Evolutionary conservation across 129 eudicot species (phyloP).

Genomic region (Heracleum sosnowskyi): DNA sequence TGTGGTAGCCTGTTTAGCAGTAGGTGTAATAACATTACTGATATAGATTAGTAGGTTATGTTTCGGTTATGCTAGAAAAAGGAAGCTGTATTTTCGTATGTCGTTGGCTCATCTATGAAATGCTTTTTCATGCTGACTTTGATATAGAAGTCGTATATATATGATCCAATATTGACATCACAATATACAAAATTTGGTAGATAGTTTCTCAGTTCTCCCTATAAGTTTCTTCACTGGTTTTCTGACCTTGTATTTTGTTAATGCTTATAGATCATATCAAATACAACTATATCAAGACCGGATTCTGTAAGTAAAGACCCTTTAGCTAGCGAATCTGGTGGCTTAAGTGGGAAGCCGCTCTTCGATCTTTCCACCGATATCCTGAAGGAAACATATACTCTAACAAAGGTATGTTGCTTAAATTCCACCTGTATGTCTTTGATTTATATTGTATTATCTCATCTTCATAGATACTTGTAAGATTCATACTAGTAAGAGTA

Average conservation of each 20-base stretch:
- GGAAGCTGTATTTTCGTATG: not conserved
- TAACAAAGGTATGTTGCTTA: slow-evolving; percentile 61
- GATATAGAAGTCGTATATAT: not conserved
- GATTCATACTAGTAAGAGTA: not conserved
- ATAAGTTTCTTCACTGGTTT: not conserved
- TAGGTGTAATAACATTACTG: not conserved
- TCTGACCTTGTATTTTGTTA: not conserved
- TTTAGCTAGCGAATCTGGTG: slow-evolving; percentile 72
- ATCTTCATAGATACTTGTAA: not conserved
- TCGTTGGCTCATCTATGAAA: not conserved
- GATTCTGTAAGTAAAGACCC: slow-evolving; percentile 50
- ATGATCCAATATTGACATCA: not conserved
- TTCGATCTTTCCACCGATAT: slow-evolving; percentile 65
- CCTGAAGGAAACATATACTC: slow-evolving; percentile 74
- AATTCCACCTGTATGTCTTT: not conserved
- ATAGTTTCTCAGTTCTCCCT: not conserved
- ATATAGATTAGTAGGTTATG: not conserved
- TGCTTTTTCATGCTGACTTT: not conserved
- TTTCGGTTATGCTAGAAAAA: not conserved
- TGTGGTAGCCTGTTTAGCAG: not conserved
- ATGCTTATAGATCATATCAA: slow-evolving; percentile 75
- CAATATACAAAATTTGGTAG: not conserved
- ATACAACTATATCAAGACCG: slow-evolving; percentile 92
- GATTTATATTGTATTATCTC: not conserved
- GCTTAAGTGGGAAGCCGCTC: slow-evolving; percentile 96